A percentile compares a stretch with the other conserved stretches of the same genome.
phyloP scores from a whole-genome alignment of 2,329 filamentous ascomycete species.

The Diatrype stigma region DNA sequence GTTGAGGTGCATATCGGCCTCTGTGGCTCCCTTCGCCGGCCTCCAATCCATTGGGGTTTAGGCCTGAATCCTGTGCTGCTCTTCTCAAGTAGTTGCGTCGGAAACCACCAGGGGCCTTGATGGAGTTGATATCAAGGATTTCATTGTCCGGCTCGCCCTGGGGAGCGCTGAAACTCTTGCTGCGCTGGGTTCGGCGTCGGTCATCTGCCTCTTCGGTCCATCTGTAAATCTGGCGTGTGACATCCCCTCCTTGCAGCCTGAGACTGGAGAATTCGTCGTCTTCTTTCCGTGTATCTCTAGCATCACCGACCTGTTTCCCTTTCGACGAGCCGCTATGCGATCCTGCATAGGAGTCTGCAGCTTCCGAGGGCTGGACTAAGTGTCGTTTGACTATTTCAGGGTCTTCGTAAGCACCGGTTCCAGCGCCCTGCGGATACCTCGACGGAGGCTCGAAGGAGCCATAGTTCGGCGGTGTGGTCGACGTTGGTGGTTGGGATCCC shows the following conservation, averaged over 20 bases:
- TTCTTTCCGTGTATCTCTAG: slow-evolving; percentile 38
- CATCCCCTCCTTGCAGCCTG: slow-evolving; percentile 87
- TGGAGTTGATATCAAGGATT: slow-evolving; percentile 78
- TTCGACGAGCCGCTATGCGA: slow-evolving; percentile 40
- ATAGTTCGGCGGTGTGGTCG: slow-evolving; percentile 66
- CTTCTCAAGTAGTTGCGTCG: slow-evolving; percentile 83
- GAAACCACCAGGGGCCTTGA: slow-evolving; percentile 92
- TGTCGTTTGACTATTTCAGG: slow-evolving; percentile 89
- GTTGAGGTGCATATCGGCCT: slow-evolving; percentile 45
- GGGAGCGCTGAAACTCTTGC: slow-evolving; percentile 80
- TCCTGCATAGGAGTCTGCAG: slow-evolving; percentile 35
- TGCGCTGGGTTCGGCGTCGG: slow-evolving; percentile 65
- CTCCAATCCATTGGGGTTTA: slow-evolving; percentile 36
- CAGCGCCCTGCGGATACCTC: slow-evolving; percentile 40
- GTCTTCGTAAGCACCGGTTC: slow-evolving; percentile 70
- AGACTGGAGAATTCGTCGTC: slow-evolving; percentile 91
- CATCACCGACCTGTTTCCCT: slow-evolving; percentile 46
- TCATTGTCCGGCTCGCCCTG: slow-evolving; percentile 77
- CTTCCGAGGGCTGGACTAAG: slow-evolving; percentile 65
- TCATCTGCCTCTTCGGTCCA: slow-evolving; percentile 89
- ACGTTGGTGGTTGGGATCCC: slow-evolving; percentile 39
- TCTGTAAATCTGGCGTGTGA: slow-evolving; percentile 90
- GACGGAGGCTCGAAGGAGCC: slow-evolving; percentile 77
- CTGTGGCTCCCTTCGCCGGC: slow-evolving; percentile 31
- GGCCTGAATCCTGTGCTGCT: slow-evolving; percentile 60